Evolutionary conservation across 148 eudicot species (phyloP).

Genomic region (Rhododendron vialii): DNA sequence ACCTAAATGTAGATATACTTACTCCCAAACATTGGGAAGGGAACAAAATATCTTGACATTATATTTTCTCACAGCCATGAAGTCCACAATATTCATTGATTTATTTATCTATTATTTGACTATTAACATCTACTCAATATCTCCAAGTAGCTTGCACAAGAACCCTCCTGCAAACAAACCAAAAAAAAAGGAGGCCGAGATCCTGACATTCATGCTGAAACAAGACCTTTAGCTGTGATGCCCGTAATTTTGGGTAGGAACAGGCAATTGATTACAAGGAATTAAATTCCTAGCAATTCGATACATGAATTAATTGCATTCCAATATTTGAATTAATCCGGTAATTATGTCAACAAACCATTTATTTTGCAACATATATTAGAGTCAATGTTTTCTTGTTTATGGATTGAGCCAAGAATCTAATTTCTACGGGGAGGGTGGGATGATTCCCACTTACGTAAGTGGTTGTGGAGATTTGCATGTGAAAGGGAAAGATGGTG

Average conservation of each 20-base stretch:
- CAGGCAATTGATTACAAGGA: not conserved
- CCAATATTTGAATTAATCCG: not conserved
- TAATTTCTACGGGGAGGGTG: not conserved
- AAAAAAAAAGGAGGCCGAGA: not conserved
- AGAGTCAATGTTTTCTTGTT: not conserved
- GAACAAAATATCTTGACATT: not conserved
- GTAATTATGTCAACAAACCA: not conserved
- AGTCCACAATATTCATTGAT: not conserved
- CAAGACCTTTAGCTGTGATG: not conserved
- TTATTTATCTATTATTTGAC: not conserved
- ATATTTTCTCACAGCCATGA: not conserved
- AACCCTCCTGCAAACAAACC: not conserved
- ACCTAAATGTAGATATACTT: not conserved
- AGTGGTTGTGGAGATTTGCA: no score
- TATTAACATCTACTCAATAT: not conserved
- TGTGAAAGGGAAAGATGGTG: no score
- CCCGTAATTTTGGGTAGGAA: not conserved
- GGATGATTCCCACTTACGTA: not conserved
- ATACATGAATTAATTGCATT: not conserved
- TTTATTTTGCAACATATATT: not conserved
- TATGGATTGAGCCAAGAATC: not conserved
- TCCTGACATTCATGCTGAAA: conserved; percentile 1
- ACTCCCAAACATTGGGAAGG: not conserved
- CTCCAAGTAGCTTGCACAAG: not conserved
- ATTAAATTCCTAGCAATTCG: not conserved